A percentile compares a stretch with the other conserved stretches of the same genome.
Conservation (phyloP, 1,284 basidiomycete genomes). For the Amylostereum areolatum region DNA sequence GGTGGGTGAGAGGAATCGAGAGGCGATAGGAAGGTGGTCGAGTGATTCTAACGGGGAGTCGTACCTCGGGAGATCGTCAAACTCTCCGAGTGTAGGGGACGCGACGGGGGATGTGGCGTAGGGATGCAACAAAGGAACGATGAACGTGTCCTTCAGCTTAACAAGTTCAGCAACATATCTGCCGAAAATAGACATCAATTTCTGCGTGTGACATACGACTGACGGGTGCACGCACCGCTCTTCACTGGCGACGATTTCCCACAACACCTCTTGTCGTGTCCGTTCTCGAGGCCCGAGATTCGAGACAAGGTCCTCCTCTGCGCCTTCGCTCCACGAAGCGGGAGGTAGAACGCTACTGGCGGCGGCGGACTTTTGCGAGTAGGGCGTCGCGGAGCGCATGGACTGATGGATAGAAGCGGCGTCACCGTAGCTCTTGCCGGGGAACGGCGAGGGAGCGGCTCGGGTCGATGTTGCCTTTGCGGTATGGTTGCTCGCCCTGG, state of each 20-base stretch:
- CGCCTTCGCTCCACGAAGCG: conserved; percentile 92
- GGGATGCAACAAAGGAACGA: conserved; percentile 85
- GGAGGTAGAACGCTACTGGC: conserved; percentile 72
- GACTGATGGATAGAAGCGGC: conserved; percentile 53
- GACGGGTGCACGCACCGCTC: conserved; percentile 62
- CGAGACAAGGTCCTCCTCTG: conserved; percentile 90
- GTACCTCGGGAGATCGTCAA: conserved; percentile 51
- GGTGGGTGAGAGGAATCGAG: conserved; percentile 81
- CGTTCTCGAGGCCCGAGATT: conserved; percentile 91
- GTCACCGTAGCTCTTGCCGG: conserved; percentile 39
- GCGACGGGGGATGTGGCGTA: conserved; percentile 51
- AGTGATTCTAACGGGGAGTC: conserved; percentile 63
- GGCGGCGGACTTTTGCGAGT: conserved; percentile 64
- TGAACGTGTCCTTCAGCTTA: conserved; percentile 91
- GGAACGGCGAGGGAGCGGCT: conserved; percentile 54
- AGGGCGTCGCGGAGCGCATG: conserved; percentile 72
- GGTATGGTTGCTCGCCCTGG: conserved; percentile 21
- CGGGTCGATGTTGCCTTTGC: conserved; percentile 51
- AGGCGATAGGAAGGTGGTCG: conserved; percentile 85
- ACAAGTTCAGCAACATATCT: conserved; percentile 90
- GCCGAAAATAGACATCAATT: conserved; percentile 15
- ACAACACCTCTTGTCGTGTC: conserved; percentile 94
- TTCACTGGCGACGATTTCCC: conserved; percentile 97
- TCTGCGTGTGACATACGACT: conserved; percentile 4
- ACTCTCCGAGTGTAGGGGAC: conserved; percentile 55